Evolutionary conservation across 768 basidiomycete species (phyloP).

Genomic region (Mycena alexandri): DNA sequence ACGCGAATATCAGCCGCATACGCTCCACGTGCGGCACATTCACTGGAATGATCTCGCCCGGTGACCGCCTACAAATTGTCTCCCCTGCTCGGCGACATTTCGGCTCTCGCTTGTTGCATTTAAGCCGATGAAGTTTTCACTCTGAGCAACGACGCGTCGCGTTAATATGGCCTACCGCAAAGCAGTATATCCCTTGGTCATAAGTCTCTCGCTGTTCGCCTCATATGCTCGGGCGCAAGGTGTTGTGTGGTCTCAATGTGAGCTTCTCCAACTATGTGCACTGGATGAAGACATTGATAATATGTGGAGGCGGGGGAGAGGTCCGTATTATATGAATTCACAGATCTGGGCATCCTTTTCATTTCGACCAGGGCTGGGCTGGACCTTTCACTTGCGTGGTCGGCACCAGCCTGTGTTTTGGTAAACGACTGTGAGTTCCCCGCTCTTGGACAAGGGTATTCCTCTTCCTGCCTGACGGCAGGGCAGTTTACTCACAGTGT

Average conservation of each 20-base stretch:
- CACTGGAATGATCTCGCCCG: constrained; percentile 2
- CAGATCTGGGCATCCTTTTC: not conserved
- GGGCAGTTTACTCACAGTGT: constrained; percentile 51
- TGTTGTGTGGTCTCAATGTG: constrained; percentile 22
- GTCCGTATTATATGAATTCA: not conserved
- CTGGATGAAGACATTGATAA: not conserved
- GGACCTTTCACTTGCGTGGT: constrained; percentile 52
- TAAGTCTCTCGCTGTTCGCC: constrained; percentile 19
- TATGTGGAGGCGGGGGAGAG: constrained; percentile 19
- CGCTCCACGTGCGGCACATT: constrained; percentile 20
- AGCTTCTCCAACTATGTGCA: not conserved
- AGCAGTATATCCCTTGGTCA: constrained; percentile 33
- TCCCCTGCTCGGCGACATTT: constrained; percentile 24
- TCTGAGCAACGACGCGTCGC: not conserved
- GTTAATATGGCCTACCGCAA: constrained; percentile 37
- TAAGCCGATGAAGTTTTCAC: not conserved
- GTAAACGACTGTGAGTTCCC: constrained; percentile 46
- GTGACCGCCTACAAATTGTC: constrained; percentile 21
- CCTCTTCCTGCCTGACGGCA: not conserved
- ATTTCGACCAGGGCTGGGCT: constrained; percentile 43
- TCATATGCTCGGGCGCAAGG: constrained; percentile 38
- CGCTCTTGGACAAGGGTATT: not conserved
- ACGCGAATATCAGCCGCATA: constrained; percentile 48
- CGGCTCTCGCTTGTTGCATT: constrained; percentile 12
- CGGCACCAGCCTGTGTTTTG: constrained; percentile 46